A percentile compares a stretch with the other conserved stretches of the same genome.
These are phyloP conservation scores for Trichodelitschia bisporula DNA, from an alignment of 495 filamentous ascomycete genomes.

Conservation along the genomic window DNA sequence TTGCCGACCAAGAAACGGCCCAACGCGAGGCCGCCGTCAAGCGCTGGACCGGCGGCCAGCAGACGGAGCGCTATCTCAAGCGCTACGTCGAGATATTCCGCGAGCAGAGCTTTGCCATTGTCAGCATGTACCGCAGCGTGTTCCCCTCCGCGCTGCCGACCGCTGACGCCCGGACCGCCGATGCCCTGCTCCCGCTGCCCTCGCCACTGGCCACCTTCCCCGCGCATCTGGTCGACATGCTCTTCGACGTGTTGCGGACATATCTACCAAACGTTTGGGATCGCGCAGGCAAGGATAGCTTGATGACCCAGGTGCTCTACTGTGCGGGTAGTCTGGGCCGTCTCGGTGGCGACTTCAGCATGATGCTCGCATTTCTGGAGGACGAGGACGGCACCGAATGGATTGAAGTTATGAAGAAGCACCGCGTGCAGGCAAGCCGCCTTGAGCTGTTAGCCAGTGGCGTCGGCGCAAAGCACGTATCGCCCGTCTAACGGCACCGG, in stretches of 20 bases:
- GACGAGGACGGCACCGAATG: slow-evolving; percentile 35
- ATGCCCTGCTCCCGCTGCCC: slow-evolving; percentile 44
- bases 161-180: slow-evolving; percentile 17
- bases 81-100: slow-evolving; percentile 94
- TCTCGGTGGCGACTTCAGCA: slow-evolving; percentile 77
- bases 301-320: slow-evolving; percentile 87
- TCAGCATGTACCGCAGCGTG: slow-evolving; percentile 77
- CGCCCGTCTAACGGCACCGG: too few species aligned
- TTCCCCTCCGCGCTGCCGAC: slow-evolving; percentile 31
- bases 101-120: slow-evolving; percentile 88
- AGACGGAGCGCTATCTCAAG: slow-evolving; percentile 87
- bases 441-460: slow-evolving; percentile 54
- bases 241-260: slow-evolving; percentile 48
- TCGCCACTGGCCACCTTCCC: slow-evolving; percentile 66
- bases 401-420: slow-evolving; percentile 80
- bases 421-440: slow-evolving; percentile 62
- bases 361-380: slow-evolving; percentile 47
- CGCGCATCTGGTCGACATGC: slow-evolving; percentile 55
- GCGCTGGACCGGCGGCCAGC: slow-evolving; percentile 57
- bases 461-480: slow-evolving; percentile 16
- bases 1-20: slow-evolving; percentile 68
- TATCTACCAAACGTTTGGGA: slow-evolving; percentile 76
- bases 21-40: slow-evolving; percentile 2
- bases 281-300: slow-evolving; percentile 50
- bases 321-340: slow-evolving; percentile 83